These are phyloP conservation scores for Entrophospora sp. DNA, from an alignment of 192 early-diverging fungal genomes.

Conservation along the genomic window DNA sequence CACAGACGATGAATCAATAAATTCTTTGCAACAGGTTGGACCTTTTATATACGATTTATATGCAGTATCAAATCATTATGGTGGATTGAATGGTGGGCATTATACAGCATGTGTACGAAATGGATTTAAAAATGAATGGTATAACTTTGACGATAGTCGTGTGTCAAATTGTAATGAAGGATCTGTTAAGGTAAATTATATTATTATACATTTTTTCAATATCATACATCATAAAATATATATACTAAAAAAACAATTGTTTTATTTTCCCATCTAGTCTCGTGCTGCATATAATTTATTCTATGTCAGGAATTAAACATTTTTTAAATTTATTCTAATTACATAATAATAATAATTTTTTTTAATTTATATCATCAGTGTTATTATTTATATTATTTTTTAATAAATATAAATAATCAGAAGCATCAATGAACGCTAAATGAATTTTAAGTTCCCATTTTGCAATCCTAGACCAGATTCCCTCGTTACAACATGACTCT, in stretches of 20 bases:
- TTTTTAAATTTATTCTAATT: too few relatives aligned
- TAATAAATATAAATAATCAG: too few relatives aligned
- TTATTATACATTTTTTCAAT: too few relatives aligned
- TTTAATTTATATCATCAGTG: too few relatives aligned
- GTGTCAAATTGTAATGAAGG: slow-evolving; percentile 47
- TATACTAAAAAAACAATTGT: neutral
- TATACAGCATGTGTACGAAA: slow-evolving; percentile 65
- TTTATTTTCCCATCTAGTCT: too few relatives aligned
- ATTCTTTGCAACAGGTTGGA: neutral
- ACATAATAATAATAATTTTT: too few relatives aligned
- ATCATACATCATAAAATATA: neutral
- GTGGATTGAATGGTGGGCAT: slow-evolving; percentile 60
- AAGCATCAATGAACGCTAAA: too few relatives aligned
- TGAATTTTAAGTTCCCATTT: too few relatives aligned
- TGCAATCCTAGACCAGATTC: too few relatives aligned
- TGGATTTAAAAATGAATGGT: slow-evolving; percentile 60
- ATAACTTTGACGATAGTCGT: slow-evolving; percentile 75
- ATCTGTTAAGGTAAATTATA: slow-evolving; percentile 50
- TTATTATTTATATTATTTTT: too few relatives aligned
- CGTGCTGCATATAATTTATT: neutral
- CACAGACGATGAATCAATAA: neutral
- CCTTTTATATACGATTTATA: slow-evolving; percentile 66
- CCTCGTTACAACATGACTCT: too few relatives aligned
- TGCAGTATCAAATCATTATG: slow-evolving; percentile 74
- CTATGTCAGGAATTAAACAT: too few relatives aligned